These are phyloP conservation scores for Strobilomyces confusus DNA, from an alignment of 768 basidiomycete genomes.

Conservation along the genomic window DNA sequence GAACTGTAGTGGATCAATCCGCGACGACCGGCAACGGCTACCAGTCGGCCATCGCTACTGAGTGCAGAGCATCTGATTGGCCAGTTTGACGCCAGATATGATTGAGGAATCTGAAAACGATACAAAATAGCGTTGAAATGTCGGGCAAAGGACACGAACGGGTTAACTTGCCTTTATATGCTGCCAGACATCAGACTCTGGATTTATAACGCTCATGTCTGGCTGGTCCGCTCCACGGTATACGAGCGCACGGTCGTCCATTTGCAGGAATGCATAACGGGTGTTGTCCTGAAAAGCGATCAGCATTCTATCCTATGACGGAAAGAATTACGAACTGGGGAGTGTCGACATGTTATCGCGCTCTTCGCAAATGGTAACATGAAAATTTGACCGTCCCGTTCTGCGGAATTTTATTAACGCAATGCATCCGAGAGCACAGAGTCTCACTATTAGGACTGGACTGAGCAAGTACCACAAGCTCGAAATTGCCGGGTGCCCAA, in stretches of 20 bases:
- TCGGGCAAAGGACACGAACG: background rate
- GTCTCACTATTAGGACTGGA: slow-evolving; percentile 47
- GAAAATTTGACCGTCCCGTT: slow-evolving; percentile 68
- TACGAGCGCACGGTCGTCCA: slow-evolving; percentile 90
- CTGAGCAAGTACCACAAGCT: slow-evolving; percentile 72
- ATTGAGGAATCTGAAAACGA: slow-evolving; percentile 70
- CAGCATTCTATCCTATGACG: background rate
- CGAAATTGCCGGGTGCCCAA: slow-evolving; percentile 92
- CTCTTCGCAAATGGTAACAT: slow-evolving; percentile 92
- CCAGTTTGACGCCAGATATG: slow-evolving; percentile 90
- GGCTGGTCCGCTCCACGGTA: slow-evolving; percentile 97
- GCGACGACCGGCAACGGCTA: slow-evolving; percentile 88
- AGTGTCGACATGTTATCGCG: slow-evolving; percentile 85
- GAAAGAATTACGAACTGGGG: slow-evolving; percentile 57
- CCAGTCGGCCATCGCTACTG: slow-evolving; percentile 84
- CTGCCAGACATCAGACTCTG: slow-evolving; percentile 97
- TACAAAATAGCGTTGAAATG: background rate
- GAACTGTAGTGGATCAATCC: slow-evolving; percentile 94
- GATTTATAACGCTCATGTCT: slow-evolving; percentile 97
- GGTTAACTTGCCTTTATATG: slow-evolving; percentile 69
- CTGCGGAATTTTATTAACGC: slow-evolving; percentile 31
- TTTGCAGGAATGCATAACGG: slow-evolving; percentile 90
- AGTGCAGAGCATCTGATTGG: slow-evolving; percentile 90
- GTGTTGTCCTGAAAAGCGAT: slow-evolving; percentile 76
- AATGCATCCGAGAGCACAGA: background rate